These are phyloP conservation scores for Penicillium aurantiogriseum DNA, from an alignment of 2,329 filamentous ascomycete species.

Conservation along the genomic window DNA sequence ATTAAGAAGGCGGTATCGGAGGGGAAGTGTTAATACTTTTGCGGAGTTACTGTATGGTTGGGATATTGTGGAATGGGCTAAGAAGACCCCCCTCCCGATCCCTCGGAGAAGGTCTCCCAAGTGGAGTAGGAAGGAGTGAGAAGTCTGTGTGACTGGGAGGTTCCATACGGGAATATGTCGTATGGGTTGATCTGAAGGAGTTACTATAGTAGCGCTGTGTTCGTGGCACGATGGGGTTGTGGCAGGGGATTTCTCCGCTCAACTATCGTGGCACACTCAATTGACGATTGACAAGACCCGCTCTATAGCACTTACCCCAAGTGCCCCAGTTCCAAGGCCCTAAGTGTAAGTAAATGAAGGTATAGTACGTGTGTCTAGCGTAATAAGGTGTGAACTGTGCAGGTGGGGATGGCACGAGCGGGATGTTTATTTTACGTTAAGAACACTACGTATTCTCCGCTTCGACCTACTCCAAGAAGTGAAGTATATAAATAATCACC, in stretches of 20 bases:
- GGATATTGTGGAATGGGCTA: slow-evolving; percentile 9
- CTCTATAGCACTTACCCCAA: slow-evolving; percentile 2
- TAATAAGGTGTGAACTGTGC: slow-evolving; percentile 17
- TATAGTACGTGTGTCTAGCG: background rate
- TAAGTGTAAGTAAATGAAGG: background rate
- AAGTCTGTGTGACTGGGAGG: background rate
- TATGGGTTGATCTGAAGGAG: background rate
- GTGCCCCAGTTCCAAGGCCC: background rate
- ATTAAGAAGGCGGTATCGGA: no score
- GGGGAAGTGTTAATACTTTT: no score
- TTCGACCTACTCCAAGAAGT: background rate
- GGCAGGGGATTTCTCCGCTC: background rate
- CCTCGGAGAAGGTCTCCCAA: slow-evolving; percentile 1
- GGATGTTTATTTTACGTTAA: background rate
- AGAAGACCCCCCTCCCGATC: background rate
- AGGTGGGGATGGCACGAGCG: slow-evolving; percentile 10
- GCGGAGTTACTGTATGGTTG: background rate
- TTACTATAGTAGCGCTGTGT: background rate
- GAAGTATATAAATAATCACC: background rate
- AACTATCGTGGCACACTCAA: slow-evolving; percentile 7
- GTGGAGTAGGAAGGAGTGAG: background rate
- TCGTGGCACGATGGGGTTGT: slow-evolving; percentile 1
- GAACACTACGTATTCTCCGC: background rate
- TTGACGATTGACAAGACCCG: slow-evolving; percentile 5
- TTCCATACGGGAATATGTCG: background rate